Evolutionary conservation across 148 eudicot genomes (phyloP).

Genomic region (Camellia japonica): DNA sequence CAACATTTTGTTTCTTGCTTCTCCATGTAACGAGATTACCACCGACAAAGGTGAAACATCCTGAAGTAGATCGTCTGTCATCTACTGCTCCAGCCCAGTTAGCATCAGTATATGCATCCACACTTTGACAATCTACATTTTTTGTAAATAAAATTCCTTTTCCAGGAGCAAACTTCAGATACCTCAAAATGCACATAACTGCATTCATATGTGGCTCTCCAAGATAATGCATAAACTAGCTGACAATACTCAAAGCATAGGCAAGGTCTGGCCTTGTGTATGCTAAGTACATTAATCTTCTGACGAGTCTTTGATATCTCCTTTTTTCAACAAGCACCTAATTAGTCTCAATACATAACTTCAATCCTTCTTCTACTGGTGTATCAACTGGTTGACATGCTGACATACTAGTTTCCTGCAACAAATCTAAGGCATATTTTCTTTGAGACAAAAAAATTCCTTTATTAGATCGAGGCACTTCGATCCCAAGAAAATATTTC

Average conservation of each 20-base stretch:
- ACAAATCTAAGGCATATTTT: background rate
- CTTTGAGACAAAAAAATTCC: background rate
- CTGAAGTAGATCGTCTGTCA: no score
- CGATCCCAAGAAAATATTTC: no score
- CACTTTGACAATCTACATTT: no score
- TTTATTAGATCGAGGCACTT: no score
- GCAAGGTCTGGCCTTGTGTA: constrained; percentile 1
- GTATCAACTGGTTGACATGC: background rate
- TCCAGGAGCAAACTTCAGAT: background rate
- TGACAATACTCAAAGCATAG: background rate
- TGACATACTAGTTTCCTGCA: background rate
- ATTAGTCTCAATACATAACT: background rate
- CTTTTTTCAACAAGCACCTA: background rate
- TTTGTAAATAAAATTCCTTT: background rate
- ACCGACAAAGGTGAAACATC: no score
- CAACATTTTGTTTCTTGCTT: background rate
- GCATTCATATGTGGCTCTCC: background rate
- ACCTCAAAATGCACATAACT: background rate
- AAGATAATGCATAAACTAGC: background rate
- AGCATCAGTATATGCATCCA: no score
- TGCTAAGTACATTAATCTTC: background rate
- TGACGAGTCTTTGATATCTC: background rate
- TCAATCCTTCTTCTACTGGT: background rate
- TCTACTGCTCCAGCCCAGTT: no score
- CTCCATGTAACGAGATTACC: background rate